Conservation (phyloP, 2,329 filamentous ascomycete genomes). For the Leptoxyphium fumago region DNA sequence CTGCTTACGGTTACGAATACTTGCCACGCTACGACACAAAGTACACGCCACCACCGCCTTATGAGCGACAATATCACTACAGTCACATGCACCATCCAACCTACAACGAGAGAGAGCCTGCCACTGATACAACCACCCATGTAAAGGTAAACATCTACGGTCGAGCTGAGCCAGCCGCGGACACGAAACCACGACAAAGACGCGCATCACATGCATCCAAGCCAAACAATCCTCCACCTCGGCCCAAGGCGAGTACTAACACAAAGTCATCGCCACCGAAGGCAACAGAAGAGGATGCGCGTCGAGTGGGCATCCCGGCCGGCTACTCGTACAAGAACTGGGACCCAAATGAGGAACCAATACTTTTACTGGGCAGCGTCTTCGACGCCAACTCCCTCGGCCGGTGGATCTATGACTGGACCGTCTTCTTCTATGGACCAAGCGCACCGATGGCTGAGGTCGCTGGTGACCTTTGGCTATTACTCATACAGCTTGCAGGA, state of each 20-base stretch:
- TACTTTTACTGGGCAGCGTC: constrained; percentile 84
- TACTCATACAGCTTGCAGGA: constrained; percentile 83
- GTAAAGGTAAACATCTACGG: constrained; percentile 35
- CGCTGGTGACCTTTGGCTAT: constrained; percentile 86
- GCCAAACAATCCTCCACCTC: constrained; percentile 33
- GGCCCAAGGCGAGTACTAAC: constrained; percentile 22
- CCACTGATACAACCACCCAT: constrained; percentile 38
- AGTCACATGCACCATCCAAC: constrained; percentile 6
- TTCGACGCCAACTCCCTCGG: constrained; percentile 95
- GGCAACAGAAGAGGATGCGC: constrained; percentile 52
- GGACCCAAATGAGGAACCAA: constrained; percentile 88
- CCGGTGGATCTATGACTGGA: constrained; percentile 99
- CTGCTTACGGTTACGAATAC: constrained; percentile 34
- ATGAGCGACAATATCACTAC: constrained; percentile 39
- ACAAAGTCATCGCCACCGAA: constrained; percentile 27
- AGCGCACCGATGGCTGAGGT: constrained; percentile 75
- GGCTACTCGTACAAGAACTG: constrained; percentile 97
- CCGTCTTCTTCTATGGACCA: constrained; percentile 74
- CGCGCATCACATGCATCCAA: constrained; percentile 34
- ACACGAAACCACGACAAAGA: constrained; percentile 24
- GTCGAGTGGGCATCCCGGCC: constrained; percentile 55
- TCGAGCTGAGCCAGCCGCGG: constrained; percentile 13
- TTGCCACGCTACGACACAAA: constrained; percentile 23
- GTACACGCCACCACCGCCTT: constrained; percentile 30
- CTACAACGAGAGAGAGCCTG: background rate